Percentiles rank a stretch among this genome's conserved stretches.
Evolutionary conservation across 2,329 filamentous ascomycete species (phyloP).

Genomic region (Trichoderma oligosporum): DNA sequence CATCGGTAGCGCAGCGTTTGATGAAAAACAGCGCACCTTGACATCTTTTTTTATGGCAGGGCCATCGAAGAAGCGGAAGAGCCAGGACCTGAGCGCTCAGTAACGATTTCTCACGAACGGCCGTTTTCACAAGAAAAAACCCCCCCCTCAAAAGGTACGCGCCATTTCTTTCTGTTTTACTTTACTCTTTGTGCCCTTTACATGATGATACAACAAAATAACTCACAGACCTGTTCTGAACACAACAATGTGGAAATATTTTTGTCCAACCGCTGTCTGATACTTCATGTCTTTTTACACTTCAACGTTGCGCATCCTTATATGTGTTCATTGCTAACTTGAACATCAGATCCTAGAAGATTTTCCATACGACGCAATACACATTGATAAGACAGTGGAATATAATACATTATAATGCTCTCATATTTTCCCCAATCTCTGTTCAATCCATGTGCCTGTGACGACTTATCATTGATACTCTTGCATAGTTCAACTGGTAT

Average conservation of each 20-base stretch:
- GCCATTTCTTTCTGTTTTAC: slow-evolving; percentile 20
- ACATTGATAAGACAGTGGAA: slow-evolving; percentile 3
- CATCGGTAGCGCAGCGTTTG: slow-evolving; percentile 73
- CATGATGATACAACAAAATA: slow-evolving; percentile 65
- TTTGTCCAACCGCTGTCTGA: slow-evolving; percentile 84
- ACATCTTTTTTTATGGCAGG: slow-evolving; percentile 64
- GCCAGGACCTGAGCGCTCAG: slow-evolving; percentile 4
- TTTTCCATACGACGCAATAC: background rate
- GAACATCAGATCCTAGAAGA: background rate
- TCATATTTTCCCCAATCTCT: no score
- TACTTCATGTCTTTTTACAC: background rate
- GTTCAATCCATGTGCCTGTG: background rate
- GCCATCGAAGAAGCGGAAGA: slow-evolving; percentile 11
- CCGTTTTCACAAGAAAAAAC: no score
- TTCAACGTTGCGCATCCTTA: background rate
- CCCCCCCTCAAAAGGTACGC: slow-evolving; percentile 43
- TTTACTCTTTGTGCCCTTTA: slow-evolving; percentile 24
- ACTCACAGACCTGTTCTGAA: slow-evolving; percentile 87
- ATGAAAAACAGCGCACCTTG: slow-evolving; percentile 71
- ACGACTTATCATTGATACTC: background rate
- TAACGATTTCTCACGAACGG: background rate
- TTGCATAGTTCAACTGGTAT: no score
- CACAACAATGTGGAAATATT: slow-evolving; percentile 59
- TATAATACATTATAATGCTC: slow-evolving; percentile 2
- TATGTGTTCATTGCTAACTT: slow-evolving; percentile 7